Evolutionary conservation across 306 rosid species (phyloP).

Genomic region (Canavalia gladiata): DNA sequence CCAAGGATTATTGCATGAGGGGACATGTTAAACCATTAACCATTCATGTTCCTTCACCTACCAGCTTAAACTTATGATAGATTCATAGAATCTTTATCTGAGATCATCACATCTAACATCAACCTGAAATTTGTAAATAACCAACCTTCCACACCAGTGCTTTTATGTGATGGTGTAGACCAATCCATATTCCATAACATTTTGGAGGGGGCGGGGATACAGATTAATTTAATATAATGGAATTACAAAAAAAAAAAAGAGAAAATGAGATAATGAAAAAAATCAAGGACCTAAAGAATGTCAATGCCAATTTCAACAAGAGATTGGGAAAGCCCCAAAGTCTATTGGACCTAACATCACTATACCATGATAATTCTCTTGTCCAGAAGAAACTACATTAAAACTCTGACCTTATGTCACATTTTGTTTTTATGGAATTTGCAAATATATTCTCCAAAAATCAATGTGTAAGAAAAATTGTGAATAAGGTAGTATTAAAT

Average conservation of each 20-base stretch:
- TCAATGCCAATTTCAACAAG: neutral
- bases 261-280: neutral
- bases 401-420: neutral
- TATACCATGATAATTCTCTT: constrained; percentile 1
- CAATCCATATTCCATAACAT: neutral
- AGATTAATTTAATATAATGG: neutral
- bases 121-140: too few species aligned
- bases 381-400: neutral
- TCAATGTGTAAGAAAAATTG: neutral
- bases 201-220: neutral
- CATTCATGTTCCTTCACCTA: neutral
- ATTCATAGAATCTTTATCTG: neutral
- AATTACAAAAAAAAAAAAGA: neutral
- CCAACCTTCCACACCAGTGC: too few species aligned
- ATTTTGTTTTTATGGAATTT: neutral
- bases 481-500: neutral
- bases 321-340: constrained; percentile 1
- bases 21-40: neutral
- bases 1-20: neutral
- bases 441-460: neutral
- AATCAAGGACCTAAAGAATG: neutral
- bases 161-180: too few species aligned
- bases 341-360: neutral
- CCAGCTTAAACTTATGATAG: neutral
- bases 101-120: too few species aligned